Base-by-base conservation (phyloP, 768 basidiomycete species). In the Boletus sp. region DNA sequence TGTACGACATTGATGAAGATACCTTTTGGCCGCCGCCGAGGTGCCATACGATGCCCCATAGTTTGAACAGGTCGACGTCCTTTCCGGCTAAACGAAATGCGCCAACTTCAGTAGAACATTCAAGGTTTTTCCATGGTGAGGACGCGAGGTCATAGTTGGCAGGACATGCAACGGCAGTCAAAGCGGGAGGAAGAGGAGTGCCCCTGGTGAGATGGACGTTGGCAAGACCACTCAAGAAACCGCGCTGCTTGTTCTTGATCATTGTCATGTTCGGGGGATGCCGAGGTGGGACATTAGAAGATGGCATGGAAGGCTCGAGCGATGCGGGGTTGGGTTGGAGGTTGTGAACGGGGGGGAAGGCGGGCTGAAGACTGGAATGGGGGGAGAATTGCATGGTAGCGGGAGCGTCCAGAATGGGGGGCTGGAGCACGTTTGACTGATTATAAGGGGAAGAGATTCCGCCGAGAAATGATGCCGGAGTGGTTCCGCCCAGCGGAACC, bases 1-100 rank as follows among this genome's bases (percentile, higher is more conserved):
- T 52, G 52, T 32, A 46, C 47, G 54, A 44, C 25, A 50, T 47
- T 43, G 54, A 62, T 40, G 19, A 50, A 74, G 80, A 63, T 72
- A 90, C 90, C 63, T 78, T 81, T 57, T 72, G 68, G 17, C 75
- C 74, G 29, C 90, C 90, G 25, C 91, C 90, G 34, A 72, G 61
- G 58, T 82, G 78, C 53, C 72, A 72, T 42, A 88, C 85, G 39
- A 81, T 56, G 13, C 75, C 76, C 84, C 86, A 92, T 10, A 93
- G 71, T 64, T 78, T 87, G 69, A 87, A 84, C n/a, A 93, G 68
- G 65, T 88, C 85, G 42, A 93, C 72, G 60, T 91, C 88, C 67
- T 80, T 86, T 17, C 87, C 88, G 3, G 83, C 86, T 19, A 93
- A 64, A 45, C 82, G 81, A 68, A 92, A 77, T 38, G 78, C 72